Percentiles rank a stretch among this genome's conserved stretches.
phyloP scores from a whole-genome alignment of 257 asterid species.

The Leonotis leonurus region DNA sequence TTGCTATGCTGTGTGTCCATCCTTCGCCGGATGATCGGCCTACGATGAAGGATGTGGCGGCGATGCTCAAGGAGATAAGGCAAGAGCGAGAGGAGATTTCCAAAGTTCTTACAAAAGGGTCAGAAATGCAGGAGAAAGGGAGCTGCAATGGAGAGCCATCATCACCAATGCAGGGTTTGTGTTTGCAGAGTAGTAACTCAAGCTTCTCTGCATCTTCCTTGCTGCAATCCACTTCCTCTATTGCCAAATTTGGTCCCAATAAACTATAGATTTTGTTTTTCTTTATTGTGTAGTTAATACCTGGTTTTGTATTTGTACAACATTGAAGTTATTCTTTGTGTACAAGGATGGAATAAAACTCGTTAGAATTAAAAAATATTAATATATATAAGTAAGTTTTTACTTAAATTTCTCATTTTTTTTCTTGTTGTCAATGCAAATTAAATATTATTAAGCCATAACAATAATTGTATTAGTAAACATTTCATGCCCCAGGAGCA shows the following conservation, averaged over 20 bases:
- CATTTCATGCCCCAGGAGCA: background rate
- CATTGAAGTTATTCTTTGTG: background rate
- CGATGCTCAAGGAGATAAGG: conserved; percentile 76
- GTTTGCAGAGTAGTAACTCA: conserved; percentile 41
- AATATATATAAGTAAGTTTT: too few species aligned
- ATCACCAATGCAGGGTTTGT: conserved; percentile 34
- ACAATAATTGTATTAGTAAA: background rate
- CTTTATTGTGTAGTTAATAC: background rate
- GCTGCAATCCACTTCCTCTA: conserved; percentile 44
- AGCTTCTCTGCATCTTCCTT: conserved; percentile 69
- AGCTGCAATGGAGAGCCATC: conserved; percentile 36
- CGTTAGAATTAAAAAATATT: too few species aligned
- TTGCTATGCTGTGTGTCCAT: conserved; percentile 70
- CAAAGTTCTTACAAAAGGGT: conserved; percentile 40
- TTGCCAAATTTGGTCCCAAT: conserved; percentile 33
- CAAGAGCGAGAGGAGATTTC: conserved; percentile 51
- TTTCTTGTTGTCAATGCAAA: too few species aligned
- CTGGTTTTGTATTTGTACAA: background rate
- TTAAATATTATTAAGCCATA: too few species aligned
- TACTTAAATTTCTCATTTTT: too few species aligned
- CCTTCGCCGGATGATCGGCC: conserved; percentile 74
- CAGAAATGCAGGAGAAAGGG: conserved; percentile 19
- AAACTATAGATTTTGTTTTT: conserved; percentile 8
- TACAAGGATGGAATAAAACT: background rate
- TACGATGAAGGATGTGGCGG: conserved; percentile 72